These are phyloP conservation scores for Cryphonectria nitschkei DNA, from an alignment of 2,329 filamentous ascomycete genomes.

Conservation along the genomic window DNA sequence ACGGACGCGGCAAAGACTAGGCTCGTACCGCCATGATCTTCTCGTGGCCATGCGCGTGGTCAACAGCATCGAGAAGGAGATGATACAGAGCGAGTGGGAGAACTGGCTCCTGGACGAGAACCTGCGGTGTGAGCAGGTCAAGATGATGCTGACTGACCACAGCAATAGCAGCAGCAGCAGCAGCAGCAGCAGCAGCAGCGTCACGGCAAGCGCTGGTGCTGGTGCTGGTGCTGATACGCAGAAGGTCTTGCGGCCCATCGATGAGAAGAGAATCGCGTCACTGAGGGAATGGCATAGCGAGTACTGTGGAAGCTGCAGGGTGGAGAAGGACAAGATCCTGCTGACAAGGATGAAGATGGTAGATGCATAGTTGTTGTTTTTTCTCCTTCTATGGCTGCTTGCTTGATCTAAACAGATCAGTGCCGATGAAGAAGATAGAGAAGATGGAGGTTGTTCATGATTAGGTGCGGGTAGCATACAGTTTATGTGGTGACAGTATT, in stretches of 20 bases:
- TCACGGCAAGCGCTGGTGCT: neutral
- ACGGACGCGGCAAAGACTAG: slow-evolving; percentile 80
- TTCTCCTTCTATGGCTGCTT: neutral
- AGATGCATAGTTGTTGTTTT: slow-evolving; percentile 23
- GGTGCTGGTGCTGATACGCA: slow-evolving; percentile 25
- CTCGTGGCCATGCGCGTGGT: slow-evolving; percentile 88
- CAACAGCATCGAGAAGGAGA: slow-evolving; percentile 85
- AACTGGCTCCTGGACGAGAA: slow-evolving; percentile 86
- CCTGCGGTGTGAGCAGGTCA: slow-evolving; percentile 69
- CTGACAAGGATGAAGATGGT: slow-evolving; percentile 39
- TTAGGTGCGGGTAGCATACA: neutral
- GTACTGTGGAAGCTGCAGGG: slow-evolving; percentile 61
- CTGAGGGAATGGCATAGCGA: slow-evolving; percentile 54
- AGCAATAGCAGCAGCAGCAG: slow-evolving; percentile 1
- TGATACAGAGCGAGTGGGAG: slow-evolving; percentile 88
- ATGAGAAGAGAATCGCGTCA: slow-evolving; percentile 39
- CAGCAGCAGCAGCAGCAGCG: slow-evolving; percentile 30
- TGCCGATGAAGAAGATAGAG: neutral
- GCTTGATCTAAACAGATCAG: neutral
- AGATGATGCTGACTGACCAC: slow-evolving; percentile 45
- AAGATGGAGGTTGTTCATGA: neutral
- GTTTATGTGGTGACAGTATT: neutral
- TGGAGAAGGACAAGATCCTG: slow-evolving; percentile 43
- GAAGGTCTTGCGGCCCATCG: slow-evolving; percentile 35
- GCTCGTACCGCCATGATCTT: slow-evolving; percentile 83